Percentiles rank a stretch among this genome's conserved stretches.
phyloP scores from a whole-genome alignment of 768 basidiomycete species.

The Suillus spraguei region DNA sequence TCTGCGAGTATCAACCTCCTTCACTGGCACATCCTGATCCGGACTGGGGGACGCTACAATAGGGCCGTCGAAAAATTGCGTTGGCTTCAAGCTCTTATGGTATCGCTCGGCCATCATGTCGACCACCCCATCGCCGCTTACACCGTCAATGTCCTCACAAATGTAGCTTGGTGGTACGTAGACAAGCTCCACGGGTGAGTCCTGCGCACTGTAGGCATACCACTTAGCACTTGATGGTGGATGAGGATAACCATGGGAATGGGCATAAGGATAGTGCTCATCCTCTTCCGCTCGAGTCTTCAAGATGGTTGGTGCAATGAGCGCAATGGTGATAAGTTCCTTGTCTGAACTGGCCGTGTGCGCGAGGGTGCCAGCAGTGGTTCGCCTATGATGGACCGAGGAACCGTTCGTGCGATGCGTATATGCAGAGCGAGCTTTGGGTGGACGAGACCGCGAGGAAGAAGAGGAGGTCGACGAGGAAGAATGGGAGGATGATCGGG shows the following conservation, averaged over 20 bases:
- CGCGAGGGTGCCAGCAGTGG: constrained; percentile 49
- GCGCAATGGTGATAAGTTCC: constrained; percentile 69
- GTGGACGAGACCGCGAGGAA: constrained; percentile 28
- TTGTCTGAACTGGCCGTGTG: constrained; percentile 37
- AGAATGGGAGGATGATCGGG: constrained; percentile 44
- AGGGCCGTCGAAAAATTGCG: constrained; percentile 20
- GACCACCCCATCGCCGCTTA: constrained; percentile 19
- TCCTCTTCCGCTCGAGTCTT: constrained; percentile 70
- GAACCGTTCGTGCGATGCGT: constrained; percentile 23
- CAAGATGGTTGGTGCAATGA: constrained; percentile 80
- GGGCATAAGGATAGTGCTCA: constrained; percentile 20
- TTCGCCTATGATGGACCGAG: constrained; percentile 17
- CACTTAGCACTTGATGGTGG: constrained; percentile 15
- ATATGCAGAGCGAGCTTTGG: constrained; percentile 32
- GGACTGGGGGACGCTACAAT: constrained; percentile 13
- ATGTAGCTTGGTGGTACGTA: constrained; percentile 60
- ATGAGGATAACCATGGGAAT: constrained; percentile 18
- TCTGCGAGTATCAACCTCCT: constrained; percentile 12
- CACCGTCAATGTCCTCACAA: constrained; percentile 21
- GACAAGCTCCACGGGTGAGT: constrained; percentile 67
- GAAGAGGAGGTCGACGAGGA: constrained; percentile 27
- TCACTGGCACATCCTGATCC: constrained; percentile 6
- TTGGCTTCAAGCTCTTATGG: constrained; percentile 17
- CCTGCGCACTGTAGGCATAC: constrained; percentile 33
- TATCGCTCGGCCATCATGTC: constrained; percentile 24